Evolutionary conservation across 257 asterid genomes (phyloP), one percentile per base, ranked within the genome.

Genomic region (Vinca minor): DNA sequence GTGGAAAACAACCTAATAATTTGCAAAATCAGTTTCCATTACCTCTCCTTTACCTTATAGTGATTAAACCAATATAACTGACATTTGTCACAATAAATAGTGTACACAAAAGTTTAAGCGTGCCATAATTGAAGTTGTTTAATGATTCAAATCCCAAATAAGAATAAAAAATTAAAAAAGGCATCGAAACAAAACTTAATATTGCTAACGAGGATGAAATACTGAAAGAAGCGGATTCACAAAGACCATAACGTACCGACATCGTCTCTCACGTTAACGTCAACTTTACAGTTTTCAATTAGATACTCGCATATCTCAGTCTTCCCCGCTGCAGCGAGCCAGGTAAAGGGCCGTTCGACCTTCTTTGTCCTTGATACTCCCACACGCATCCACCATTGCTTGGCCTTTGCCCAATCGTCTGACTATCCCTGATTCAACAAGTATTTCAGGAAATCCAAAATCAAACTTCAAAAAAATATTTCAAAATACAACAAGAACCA

Each of bases 281-380:
- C 55, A 17, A 63, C 17, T 26, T 73, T 68, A 32, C n/a, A n/a
- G n/a, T n/a, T n/a, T n/a, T n/a, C n/a, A n/a, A n/a, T n/a, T n/a
- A n/a, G n/a, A n/a, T n/a, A 62, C 46, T 57, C 47, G 73, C 73
- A 68, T 26, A 68, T 56, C 50, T 47, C 57, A 39, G 66, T 67
- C 18, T 73, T 55, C 20, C 74, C 74, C 8, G 62, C 62, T 26
- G 10, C 41, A 46, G 77, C 77, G 0, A n/a, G 77, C 77, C 7
- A 17, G 3, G 29, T 67, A 73, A 34, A 73, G 73, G 11, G 56
- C 63, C 13, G 46, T 62, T 3, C 36, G 23, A 11, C 69, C 69
- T 21, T 56, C 45, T 7, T 1, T 1, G n/a, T 63, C 69, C 44
- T 32, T 55, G 10, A 63, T 15, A 13, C 28, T 64, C 45, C 21